A percentile compares a stretch with the other conserved stretches of the same genome.
These are phyloP conservation scores for Colletotrichum cordylinicola DNA, from an alignment of 2,329 filamentous ascomycete species.

Conservation along the genomic window DNA sequence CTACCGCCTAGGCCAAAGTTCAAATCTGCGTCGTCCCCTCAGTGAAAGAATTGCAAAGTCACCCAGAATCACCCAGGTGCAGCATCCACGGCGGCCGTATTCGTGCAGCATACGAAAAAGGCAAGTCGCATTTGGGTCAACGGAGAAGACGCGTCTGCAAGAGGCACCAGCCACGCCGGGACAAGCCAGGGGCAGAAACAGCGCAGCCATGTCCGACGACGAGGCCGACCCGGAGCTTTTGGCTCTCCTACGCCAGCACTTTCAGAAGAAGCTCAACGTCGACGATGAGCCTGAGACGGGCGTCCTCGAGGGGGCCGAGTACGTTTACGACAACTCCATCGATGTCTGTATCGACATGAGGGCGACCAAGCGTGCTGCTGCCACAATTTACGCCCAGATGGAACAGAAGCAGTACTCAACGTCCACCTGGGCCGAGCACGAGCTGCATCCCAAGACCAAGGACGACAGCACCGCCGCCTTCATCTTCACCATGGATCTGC, in stretches of 20 bases:
- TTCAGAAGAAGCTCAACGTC: constrained; percentile 64
- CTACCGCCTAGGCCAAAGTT: constrained; percentile 3
- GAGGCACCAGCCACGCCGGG: background rate
- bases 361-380: constrained; percentile 82
- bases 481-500: constrained; percentile 94
- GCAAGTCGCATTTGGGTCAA: background rate
- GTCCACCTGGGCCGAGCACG: constrained; percentile 85
- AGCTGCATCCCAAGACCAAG: constrained; percentile 85
- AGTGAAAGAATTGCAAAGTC: constrained; percentile 11
- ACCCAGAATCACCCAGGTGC: constrained; percentile 11
- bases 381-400: constrained; percentile 82
- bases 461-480: constrained; percentile 85
- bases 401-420: constrained; percentile 83
- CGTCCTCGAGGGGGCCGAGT: constrained; percentile 82
- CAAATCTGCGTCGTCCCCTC: constrained; percentile 10
- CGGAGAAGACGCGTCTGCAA: background rate
- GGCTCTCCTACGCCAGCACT: constrained; percentile 81
- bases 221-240: constrained; percentile 89
- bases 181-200: background rate
- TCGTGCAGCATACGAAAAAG: background rate
- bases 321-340: constrained; percentile 89
- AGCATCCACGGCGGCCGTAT: background rate
- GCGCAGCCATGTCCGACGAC: constrained; percentile 79
- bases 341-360: constrained; percentile 89
- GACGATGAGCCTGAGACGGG: constrained; percentile 74